Evolutionary conservation across 1,139 yeast genomes (phyloP), one percentile per base, ranked within the genome.

Genomic region (Saccharomyces hybrid): DNA sequence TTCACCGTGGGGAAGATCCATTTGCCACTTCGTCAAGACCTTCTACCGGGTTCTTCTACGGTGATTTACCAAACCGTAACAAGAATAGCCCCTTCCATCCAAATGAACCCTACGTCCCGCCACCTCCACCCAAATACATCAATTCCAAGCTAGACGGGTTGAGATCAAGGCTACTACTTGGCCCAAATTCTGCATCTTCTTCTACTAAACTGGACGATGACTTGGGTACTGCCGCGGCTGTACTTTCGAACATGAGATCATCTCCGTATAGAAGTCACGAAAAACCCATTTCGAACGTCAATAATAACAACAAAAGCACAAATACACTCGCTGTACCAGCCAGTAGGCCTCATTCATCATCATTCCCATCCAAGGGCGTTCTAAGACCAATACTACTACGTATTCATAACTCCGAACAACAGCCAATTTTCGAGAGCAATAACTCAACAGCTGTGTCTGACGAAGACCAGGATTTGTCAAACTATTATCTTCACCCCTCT

Each of bases 211-310:
- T 55, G 4, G 61, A 58, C 41, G 65, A 62, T 16, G 65, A 64
- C 41, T 52, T 64, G 51, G 70, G 65, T 25, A 59, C 60, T 26
- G 71, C 70, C 0, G 71, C 69, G 5, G 69, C 65, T 2, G 69
- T 66, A 2, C 53, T 68, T 26, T 67, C 71, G 5, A 65, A 61
- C 49, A 63, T 68, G 68, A 61, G 70, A 51, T 67, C 71, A 14
- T 67, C 70, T 3, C 69, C 71, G 2, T 68, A 62, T 52, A 57
- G 60, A 47, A n/a, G 51, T 52, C 16, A 48, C 7, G 28, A 49
- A 2, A 14, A 34, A 23, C n/a, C 9, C 29, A 20, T 9, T 16
- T 46, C 14, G 46, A 23, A 32, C 41, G 11, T 26, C 32, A 34
- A n/a, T 47, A 46, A 28, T 46, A 48, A 16, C 49, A 55, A 49